Percentiles rank a stretch among this genome's conserved stretches.
Conservation (phyloP, 2,329 filamentous ascomycete genomes). For the Cercospora brassicicola region DNA sequence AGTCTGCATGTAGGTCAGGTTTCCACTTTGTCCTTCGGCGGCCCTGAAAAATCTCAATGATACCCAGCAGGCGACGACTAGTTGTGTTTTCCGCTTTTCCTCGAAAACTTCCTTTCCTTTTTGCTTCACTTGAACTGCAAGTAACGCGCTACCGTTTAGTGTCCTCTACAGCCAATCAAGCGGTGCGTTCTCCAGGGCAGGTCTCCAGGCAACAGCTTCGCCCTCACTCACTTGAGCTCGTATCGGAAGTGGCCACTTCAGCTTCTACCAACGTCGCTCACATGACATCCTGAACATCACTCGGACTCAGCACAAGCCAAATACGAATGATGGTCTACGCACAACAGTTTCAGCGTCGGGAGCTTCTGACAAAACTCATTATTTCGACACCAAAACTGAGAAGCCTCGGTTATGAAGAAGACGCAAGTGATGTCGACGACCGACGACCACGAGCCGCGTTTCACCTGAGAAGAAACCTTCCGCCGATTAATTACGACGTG, state of each 20-base stretch:
- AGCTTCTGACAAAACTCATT: background rate
- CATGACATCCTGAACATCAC: background rate
- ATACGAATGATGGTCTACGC: background rate
- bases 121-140: background rate
- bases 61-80: background rate
- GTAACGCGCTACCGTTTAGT: background rate
- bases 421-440: background rate
- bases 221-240: background rate
- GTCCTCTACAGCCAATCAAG: background rate
- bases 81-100: background rate
- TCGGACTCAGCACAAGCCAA: background rate
- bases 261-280: background rate
- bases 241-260: background rate
- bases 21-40: background rate
- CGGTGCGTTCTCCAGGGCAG: background rate
- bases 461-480: background rate
- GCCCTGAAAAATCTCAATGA: background rate
- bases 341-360: slow-evolving; percentile 1
- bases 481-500: background rate
- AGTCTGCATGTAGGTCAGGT: slow-evolving; percentile 11
- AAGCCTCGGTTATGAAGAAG: background rate
- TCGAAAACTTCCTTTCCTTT: background rate
- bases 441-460: background rate
- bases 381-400: background rate
- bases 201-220: background rate